These are phyloP conservation scores for Aureobasidium sp. DNA, from an alignment of 2,329 filamentous ascomycete species.

Conservation along the genomic window DNA sequence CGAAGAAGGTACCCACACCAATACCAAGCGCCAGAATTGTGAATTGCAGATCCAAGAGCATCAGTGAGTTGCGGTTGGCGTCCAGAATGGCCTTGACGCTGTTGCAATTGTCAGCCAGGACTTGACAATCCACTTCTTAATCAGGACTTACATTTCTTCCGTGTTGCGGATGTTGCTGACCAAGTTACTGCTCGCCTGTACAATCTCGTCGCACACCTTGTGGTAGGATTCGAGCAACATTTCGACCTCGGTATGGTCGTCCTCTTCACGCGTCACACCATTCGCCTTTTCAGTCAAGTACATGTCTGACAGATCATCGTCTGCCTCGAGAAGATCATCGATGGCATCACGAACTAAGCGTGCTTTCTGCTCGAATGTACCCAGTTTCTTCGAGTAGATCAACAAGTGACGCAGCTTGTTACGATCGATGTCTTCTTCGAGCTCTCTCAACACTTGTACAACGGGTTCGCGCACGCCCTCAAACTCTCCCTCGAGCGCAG, in stretches of 20 bases:
- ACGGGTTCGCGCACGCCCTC: slow-evolving; percentile 89
- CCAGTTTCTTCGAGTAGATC: slow-evolving; percentile 89
- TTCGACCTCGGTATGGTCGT: slow-evolving; percentile 94
- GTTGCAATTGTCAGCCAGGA: not conserved
- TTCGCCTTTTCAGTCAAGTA: slow-evolving; percentile 84
- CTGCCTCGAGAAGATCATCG: slow-evolving; percentile 88
- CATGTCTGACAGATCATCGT: slow-evolving; percentile 91
- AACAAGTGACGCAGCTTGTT: slow-evolving; percentile 86
- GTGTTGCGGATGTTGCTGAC: slow-evolving; percentile 95
- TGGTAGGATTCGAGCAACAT: slow-evolving; percentile 96
- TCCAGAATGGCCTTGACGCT: slow-evolving; percentile 95
- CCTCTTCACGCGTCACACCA: slow-evolving; percentile 62
- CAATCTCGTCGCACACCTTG: slow-evolving; percentile 95
- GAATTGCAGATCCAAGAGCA: slow-evolving; percentile 95
- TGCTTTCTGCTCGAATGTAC: slow-evolving; percentile 95
- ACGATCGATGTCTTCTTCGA: slow-evolving; percentile 94
- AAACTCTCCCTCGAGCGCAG: slow-evolving; percentile 86
- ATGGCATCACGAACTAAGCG: slow-evolving; percentile 90
- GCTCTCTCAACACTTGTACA: slow-evolving; percentile 74
- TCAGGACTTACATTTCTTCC: slow-evolving; percentile 78
- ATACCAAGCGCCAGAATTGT: slow-evolving; percentile 92
- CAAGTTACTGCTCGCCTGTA: slow-evolving; percentile 86
- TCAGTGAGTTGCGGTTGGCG: slow-evolving; percentile 94
- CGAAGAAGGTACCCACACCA: slow-evolving; percentile 87
- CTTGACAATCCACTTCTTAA: not conserved